phyloP scores from a whole-genome alignment of 2,329 filamentous ascomycete genomes.

The Zasmidium angulare region DNA sequence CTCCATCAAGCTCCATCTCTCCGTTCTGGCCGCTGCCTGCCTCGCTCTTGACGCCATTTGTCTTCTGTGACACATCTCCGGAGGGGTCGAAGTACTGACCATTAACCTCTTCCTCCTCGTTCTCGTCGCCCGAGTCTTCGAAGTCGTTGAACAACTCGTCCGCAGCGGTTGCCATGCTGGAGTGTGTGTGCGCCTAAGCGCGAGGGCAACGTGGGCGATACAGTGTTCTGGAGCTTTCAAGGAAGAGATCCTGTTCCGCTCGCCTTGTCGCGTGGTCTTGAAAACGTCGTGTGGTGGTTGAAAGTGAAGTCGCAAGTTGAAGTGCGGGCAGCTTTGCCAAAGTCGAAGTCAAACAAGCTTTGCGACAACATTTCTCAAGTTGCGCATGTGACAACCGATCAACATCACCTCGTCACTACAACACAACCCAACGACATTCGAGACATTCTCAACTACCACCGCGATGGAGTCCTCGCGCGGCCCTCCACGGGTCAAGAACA shows the following conservation, averaged over 20 bases:
- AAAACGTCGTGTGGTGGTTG: not conserved
- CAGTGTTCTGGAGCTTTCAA: not conserved
- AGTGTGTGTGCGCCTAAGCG: conserved; percentile 10
- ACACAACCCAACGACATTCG: not conserved
- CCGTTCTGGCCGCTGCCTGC: conserved; percentile 52
- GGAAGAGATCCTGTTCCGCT: not conserved
- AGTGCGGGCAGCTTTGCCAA: not conserved
- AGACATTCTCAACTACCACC: not conserved
- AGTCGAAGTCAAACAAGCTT: not conserved
- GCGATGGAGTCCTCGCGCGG: conserved; percentile 86
- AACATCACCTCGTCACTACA: not conserved
- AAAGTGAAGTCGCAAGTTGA: not conserved
- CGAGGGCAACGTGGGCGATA: not conserved
- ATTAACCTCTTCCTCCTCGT: conserved; percentile 54
- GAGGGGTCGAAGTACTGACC: conserved; percentile 41
- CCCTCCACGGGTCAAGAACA: conserved; percentile 97
- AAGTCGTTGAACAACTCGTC: conserved; percentile 93
- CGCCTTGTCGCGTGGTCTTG: not conserved
- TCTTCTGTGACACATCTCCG: conserved; percentile 37
- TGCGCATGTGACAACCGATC: conserved; percentile 5
- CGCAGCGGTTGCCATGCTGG: conserved; percentile 79
- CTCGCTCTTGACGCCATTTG: conserved; percentile 6
- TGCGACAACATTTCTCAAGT: conserved; percentile 9
- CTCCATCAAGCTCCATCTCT: conserved; percentile 55
- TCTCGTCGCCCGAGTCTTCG: conserved; percentile 79